These are phyloP conservation scores for Sarocladiaceae sp. DNA, from an alignment of 2,329 filamentous ascomycete genomes.

Conservation along the genomic window DNA sequence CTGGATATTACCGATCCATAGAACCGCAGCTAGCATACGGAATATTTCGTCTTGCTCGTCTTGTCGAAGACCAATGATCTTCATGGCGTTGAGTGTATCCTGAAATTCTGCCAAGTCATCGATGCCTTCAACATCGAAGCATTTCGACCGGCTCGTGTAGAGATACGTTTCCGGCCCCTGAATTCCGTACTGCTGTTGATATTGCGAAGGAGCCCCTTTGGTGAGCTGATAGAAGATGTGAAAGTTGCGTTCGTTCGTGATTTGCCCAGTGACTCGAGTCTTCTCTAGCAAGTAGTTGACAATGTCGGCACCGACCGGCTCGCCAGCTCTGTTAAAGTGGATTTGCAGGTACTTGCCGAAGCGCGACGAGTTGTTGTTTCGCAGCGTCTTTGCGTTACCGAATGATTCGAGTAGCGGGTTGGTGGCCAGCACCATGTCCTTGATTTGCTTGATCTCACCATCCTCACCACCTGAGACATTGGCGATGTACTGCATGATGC, in stretches of 20 bases:
- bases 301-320: constrained; percentile 94
- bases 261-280: constrained; percentile 90
- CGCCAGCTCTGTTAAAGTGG: constrained; percentile 86
- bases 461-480: constrained; percentile 85
- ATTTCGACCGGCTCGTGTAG: constrained; percentile 93
- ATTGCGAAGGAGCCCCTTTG: constrained; percentile 84
- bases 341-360: constrained; percentile 99
- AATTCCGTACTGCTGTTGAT: constrained; percentile 83
- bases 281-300: constrained; percentile 98
- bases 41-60: constrained; percentile 94
- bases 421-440: constrained; percentile 98
- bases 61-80: constrained; percentile 82
- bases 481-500: constrained; percentile 99
- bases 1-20: constrained; percentile 93
- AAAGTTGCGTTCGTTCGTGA: constrained; percentile 93
- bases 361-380: constrained; percentile 98
- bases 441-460: constrained; percentile 90
- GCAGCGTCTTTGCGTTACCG: constrained; percentile 94
- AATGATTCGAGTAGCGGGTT: constrained; percentile 97
- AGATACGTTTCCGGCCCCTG: constrained; percentile 89
- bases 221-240: constrained; percentile 99
- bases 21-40: constrained; percentile 83
- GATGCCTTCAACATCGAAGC: constrained; percentile 89
- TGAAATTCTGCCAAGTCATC: constrained; percentile 86
- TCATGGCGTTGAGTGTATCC: constrained; percentile 93